Percentiles rank a stretch among this genome's conserved stretches.
These are phyloP conservation scores for Artemisia tridentata DNA, from an alignment of 129 eudicot species.

Conservation along the genomic window DNA sequence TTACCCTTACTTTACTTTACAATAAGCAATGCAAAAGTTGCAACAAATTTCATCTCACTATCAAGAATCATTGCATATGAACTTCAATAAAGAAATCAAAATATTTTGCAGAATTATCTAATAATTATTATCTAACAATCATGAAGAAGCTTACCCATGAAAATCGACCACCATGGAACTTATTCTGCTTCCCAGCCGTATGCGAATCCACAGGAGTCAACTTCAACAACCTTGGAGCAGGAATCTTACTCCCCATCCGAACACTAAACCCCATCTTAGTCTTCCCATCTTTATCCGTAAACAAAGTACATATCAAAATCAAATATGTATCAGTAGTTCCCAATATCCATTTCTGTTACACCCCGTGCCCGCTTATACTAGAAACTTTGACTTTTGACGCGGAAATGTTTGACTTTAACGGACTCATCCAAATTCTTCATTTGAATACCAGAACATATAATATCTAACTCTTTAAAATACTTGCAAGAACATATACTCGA, in stretches of 20 bases:
- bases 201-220: conserved; percentile 90
- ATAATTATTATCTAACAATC: too few species aligned
- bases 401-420: too few species aligned
- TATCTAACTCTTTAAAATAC: too few species aligned
- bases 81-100: neutral
- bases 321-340: conserved; percentile 91
- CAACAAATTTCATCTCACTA: neutral
- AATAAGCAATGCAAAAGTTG: too few species aligned
- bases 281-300: conserved; percentile 87
- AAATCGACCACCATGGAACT: conserved; percentile 81
- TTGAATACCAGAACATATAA: too few species aligned
- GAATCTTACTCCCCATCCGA: conserved; percentile 78
- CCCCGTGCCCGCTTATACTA: too few species aligned
- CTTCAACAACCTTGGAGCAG: conserved; percentile 87
- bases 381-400: too few species aligned
- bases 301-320: conserved; percentile 84
- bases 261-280: conserved; percentile 81
- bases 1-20: too few species aligned
- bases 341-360: conserved; percentile 96
- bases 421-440: too few species aligned
- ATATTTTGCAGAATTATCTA: neutral
- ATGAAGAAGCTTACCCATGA: conserved; percentile 77
- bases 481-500: too few species aligned
- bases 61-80: neutral
- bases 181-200: conserved; percentile 69